Conservation (phyloP, 2,329 filamentous ascomycete genomes). For the Nannizziopsis barbatae region DNA sequence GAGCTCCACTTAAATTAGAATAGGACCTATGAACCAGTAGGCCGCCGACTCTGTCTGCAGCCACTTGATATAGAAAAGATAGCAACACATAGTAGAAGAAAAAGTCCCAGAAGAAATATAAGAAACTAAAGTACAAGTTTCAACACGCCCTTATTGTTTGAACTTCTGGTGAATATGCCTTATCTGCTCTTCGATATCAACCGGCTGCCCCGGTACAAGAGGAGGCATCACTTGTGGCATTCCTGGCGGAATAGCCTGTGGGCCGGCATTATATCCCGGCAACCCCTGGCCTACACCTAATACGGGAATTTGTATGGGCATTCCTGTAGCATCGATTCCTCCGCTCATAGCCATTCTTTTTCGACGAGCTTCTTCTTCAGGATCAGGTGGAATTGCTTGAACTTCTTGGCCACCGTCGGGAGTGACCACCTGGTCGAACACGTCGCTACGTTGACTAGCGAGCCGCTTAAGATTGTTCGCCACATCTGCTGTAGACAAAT, state of each 20-base stretch:
- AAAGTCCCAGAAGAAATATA: not conserved
- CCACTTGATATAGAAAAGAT: too few species aligned
- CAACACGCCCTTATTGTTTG: constrained; percentile 21
- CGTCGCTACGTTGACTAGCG: constrained; percentile 73
- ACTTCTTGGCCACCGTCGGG: constrained; percentile 26
- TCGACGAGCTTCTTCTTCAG: constrained; percentile 62
- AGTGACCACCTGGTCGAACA: constrained; percentile 54
- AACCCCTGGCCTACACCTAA: constrained; percentile 1
- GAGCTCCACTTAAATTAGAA: too few species aligned
- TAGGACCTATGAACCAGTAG: too few species aligned
- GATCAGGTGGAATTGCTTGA: constrained; percentile 40
- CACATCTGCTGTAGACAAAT: constrained; percentile 73
- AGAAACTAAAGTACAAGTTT: not conserved
- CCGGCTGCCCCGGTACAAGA: constrained; percentile 30
- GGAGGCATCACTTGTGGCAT: constrained; percentile 3
- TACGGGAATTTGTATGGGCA: constrained; percentile 31
- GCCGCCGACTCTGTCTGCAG: too few species aligned
- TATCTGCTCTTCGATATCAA: constrained; percentile 81
- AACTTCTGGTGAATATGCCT: constrained; percentile 53
- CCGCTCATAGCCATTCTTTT: constrained; percentile 56
- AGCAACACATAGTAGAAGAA: not conserved
- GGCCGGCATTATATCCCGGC: constrained; percentile 6
- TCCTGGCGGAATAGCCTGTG: constrained; percentile 2
- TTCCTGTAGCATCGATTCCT: constrained; percentile 40
- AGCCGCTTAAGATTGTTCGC: constrained; percentile 93